phyloP scores from a whole-genome alignment of 139 green algal species.

The Picochlorum costavermella region DNA sequence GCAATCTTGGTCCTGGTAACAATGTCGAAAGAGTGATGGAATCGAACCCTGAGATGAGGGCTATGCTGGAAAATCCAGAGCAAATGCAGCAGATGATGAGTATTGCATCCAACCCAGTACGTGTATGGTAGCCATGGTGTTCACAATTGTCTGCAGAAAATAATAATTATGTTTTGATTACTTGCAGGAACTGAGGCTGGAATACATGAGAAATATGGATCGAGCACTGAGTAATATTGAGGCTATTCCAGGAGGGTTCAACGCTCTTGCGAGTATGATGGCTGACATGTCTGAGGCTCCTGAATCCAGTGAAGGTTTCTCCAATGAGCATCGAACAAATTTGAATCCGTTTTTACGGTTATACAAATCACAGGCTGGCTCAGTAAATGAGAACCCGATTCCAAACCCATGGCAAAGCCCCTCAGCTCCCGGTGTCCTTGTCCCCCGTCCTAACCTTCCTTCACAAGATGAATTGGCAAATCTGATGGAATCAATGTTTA shows the following conservation, averaged over 20 bases:
- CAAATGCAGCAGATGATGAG: slow-evolving; percentile 72
- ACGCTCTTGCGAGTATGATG: slow-evolving; percentile 51
- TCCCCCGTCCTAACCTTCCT: no score
- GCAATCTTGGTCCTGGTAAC: slow-evolving; percentile 72
- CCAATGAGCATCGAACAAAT: not conserved
- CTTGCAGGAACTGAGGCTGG: slow-evolving; percentile 61
- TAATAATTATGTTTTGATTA: slow-evolving; percentile 25
- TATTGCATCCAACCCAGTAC: slow-evolving; percentile 65
- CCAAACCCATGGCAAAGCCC: slow-evolving; percentile 83
- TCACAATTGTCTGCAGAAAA: not conserved
- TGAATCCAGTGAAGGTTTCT: slow-evolving; percentile 23
- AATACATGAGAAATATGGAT: slow-evolving; percentile 86
- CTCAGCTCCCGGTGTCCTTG: no score
- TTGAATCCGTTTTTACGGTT: slow-evolving; percentile 28
- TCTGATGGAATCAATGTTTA: slow-evolving; percentile 27
- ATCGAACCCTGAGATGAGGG: slow-evolving; percentile 75
- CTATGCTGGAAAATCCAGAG: slow-evolving; percentile 82
- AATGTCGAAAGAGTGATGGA: slow-evolving; percentile 60
- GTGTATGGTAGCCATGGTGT: slow-evolving; percentile 21
- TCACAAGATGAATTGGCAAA: no score
- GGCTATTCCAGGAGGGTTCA: slow-evolving; percentile 89
- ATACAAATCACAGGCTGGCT: slow-evolving; percentile 17
- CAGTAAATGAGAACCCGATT: slow-evolving; percentile 72
- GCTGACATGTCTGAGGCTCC: not conserved
- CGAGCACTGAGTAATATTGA: slow-evolving; percentile 91